A percentile compares a stretch with the other conserved stretches of the same genome.
Conservation (phyloP, 2,329 filamentous ascomycete genomes). For the Myotisia sp. region DNA sequence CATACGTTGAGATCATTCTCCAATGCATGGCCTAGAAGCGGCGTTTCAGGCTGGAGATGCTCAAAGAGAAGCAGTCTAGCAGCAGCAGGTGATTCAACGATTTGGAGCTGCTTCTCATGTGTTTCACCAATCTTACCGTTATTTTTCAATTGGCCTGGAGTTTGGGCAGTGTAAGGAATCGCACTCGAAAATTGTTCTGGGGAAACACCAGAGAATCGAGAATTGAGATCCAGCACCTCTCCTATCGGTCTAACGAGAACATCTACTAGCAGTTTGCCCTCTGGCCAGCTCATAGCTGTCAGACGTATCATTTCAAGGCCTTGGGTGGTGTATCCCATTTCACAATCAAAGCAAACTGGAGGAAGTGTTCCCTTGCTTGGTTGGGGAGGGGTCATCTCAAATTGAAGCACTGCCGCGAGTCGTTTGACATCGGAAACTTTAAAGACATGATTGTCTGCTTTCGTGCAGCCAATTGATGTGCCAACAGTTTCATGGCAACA, state of each 20-base stretch:
- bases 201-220: constrained; percentile 75
- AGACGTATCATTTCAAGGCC: constrained; percentile 82
- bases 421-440: constrained; percentile 64
- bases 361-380: constrained; percentile 17
- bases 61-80: constrained; percentile 68
- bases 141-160: constrained; percentile 11
- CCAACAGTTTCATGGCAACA: constrained; percentile 70
- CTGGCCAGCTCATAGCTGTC: constrained; percentile 78
- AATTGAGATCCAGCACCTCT: constrained; percentile 79
- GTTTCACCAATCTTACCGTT: too few species aligned
- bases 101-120: constrained; percentile 40
- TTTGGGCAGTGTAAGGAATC: constrained; percentile 34
- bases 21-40: constrained; percentile 80
- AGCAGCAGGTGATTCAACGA: constrained; percentile 58
- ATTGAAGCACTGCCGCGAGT: constrained; percentile 65
- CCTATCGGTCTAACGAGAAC: constrained; percentile 73
- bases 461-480: constrained; percentile 59
- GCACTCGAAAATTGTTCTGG: constrained; percentile 62
- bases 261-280: constrained; percentile 60
- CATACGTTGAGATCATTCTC: constrained; percentile 88
- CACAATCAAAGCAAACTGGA: constrained; percentile 77
- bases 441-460: constrained; percentile 64
- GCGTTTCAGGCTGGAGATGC: constrained; percentile 59
- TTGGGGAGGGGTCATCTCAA: constrained; percentile 53
- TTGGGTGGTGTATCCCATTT: constrained; percentile 88